Percentiles rank a stretch among this genome's conserved stretches.
phyloP scores from a whole-genome alignment of 169 alveolate species.

The Cryptosporidium viatorum region DNA sequence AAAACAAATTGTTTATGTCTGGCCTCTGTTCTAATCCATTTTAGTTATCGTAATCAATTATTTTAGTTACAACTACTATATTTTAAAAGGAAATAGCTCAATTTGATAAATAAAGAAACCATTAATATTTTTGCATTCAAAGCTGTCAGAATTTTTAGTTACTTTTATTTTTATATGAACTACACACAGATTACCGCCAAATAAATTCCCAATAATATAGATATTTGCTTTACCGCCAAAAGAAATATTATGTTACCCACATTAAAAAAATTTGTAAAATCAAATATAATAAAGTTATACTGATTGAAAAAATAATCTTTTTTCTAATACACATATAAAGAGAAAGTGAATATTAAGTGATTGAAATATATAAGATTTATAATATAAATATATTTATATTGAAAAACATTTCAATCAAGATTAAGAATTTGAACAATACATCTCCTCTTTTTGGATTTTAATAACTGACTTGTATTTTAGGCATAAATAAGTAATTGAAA shows the following conservation, averaged over 20 bases:
- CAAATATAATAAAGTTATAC: background rate
- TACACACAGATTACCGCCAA: constrained; percentile 9
- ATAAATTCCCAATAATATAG: background rate
- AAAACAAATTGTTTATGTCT: background rate
- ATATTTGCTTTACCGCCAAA: constrained; percentile 19
- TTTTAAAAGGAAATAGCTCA: too few relatives aligned
- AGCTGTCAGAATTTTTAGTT: background rate
- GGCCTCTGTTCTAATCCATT: background rate
- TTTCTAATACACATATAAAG: background rate
- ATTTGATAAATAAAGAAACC: background rate
- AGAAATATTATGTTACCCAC: background rate
- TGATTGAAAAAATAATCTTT: background rate
- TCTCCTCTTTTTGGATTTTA: background rate
- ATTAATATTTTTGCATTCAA: background rate
- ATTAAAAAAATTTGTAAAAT: background rate
- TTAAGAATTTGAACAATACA: background rate
- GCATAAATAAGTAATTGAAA: background rate
- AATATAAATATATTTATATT: background rate
- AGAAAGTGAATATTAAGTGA: background rate
- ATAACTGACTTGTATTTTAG: background rate
- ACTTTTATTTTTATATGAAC: background rate
- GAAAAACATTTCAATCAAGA: background rate
- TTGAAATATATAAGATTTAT: background rate
- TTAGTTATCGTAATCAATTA: too few relatives aligned
- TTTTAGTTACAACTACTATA: background rate